Conservation (phyloP, 129 eudicot genomes). For the Solidago caesia region DNA sequence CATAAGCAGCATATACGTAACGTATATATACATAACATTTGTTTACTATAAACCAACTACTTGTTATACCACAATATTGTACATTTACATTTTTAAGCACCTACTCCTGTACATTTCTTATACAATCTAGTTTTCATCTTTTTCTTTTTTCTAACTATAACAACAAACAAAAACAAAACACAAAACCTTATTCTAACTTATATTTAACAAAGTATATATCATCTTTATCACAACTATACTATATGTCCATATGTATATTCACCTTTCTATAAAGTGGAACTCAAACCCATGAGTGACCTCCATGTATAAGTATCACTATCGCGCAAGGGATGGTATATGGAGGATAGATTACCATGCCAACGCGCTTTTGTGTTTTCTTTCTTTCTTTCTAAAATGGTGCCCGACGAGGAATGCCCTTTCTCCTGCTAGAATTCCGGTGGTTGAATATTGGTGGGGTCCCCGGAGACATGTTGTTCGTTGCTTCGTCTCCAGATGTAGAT, state of each 20-base stretch:
- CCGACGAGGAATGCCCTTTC: slow-evolving; percentile 82
- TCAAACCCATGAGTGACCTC: slow-evolving; percentile 18
- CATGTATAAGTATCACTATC: background rate
- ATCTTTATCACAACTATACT: slow-evolving; percentile 38
- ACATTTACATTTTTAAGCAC: slow-evolving; percentile 19
- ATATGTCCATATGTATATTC: slow-evolving; percentile 25
- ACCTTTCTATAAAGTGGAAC: slow-evolving; percentile 20
- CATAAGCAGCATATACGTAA: background rate
- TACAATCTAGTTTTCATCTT: slow-evolving; percentile 27
- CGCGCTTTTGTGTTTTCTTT: background rate
- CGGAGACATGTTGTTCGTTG: slow-evolving; percentile 49
- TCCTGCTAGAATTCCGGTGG: slow-evolving; percentile 60
- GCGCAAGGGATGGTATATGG: background rate
- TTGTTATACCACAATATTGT: slow-evolving; percentile 24
- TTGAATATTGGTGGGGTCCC: slow-evolving; percentile 64
- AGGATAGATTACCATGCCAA: slow-evolving; percentile 8
- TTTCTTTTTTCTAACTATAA: slow-evolving; percentile 18
- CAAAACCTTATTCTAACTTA: slow-evolving; percentile 36
- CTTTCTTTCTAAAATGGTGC: slow-evolving; percentile 55
- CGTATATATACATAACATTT: background rate
- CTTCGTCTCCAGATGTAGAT: slow-evolving; percentile 50
- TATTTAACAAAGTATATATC: slow-evolving; percentile 25
- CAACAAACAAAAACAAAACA: slow-evolving; percentile 14
- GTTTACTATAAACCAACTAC: slow-evolving; percentile 6
- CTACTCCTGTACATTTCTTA: slow-evolving; percentile 32